Evolutionary conservation across 1,284 basidiomycete species (phyloP).

Genomic region (Prillingera fragicola): DNA sequence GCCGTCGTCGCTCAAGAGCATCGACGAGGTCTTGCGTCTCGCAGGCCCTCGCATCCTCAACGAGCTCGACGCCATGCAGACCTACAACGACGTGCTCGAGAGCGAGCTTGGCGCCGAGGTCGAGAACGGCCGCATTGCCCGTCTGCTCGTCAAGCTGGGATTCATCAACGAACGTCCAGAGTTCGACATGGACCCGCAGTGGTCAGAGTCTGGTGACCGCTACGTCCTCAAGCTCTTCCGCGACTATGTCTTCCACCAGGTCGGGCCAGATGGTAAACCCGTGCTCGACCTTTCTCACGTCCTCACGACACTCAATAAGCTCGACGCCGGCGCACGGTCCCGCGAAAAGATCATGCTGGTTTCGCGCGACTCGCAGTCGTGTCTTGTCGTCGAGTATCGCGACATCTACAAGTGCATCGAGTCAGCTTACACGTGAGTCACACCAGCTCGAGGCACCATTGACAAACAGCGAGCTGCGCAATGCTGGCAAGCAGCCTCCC

Average conservation of each 20-base stretch:
- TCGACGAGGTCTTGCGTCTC: constrained; percentile 73
- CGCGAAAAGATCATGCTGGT: constrained; percentile 95
- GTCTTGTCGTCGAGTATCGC: constrained; percentile 89
- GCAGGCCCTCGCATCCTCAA: constrained; percentile 67
- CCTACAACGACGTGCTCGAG: constrained; percentile 77
- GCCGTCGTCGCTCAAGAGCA: constrained; percentile 59
- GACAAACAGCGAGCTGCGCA: background rate
- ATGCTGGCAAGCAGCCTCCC: background rate
- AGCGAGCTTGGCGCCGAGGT: constrained; percentile 79
- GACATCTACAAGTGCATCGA: constrained; percentile 84
- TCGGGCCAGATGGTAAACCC: constrained; percentile 83
- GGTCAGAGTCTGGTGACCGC: constrained; percentile 97
- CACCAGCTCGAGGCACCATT: background rate
- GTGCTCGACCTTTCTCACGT: constrained; percentile 87
- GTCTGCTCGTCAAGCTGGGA: constrained; percentile 87
- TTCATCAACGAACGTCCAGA: constrained; percentile 99
- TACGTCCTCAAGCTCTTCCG: constrained; percentile 98
- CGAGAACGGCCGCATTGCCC: constrained; percentile 93
- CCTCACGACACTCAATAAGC: constrained; percentile 79
- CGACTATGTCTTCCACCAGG: constrained; percentile 97
- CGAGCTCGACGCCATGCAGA: constrained; percentile 78
- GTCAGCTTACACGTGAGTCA: constrained; percentile 60
- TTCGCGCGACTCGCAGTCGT: constrained; percentile 76
- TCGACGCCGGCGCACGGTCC: constrained; percentile 50
- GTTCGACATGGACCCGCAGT: constrained; percentile 91